Evolutionary conservation across 768 basidiomycete genomes (phyloP), one percentile per base, ranked within the genome.

Genomic region (Omphalotus guepiniiformis): DNA sequence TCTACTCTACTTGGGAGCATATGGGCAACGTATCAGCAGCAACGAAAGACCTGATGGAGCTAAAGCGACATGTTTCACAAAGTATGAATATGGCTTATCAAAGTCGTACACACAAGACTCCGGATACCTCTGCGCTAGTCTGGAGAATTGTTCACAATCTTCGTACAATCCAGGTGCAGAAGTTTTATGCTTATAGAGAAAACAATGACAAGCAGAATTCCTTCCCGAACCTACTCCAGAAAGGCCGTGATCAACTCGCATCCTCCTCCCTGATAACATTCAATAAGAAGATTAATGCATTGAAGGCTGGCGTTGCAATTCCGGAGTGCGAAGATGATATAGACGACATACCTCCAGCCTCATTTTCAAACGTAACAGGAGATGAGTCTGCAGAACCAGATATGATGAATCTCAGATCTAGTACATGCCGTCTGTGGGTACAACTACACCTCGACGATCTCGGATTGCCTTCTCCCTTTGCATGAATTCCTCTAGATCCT

Each of bases 391-490:
- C 9, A 32, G 30, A 32, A n/a, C 9, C n/a, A 32, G 30, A 9
- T 9, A n/a, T 9, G 9, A 32, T 9, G 9, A n/a, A 32, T 32
- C n/a, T 9, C 9, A n/a, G 9, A 9, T 32, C 9, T 32, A 32
- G 30, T 39, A 8, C 0, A 8, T 0, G 49, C 52, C 0, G 28
- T 60, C 1, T 13, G 16, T 7, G 40, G n/a, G n/a, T n/a, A n/a
- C n/a, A n/a, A n/a, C n/a, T n/a, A 16, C 12, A 57, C 55, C 26
- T 38, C 50, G 2, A 12, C 12, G 0, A 55, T 53, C 1, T 53
- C 57, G n/a, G 30, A 32, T n/a, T 32, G 30, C 9, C 30, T 32
- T 9, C n/a, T n/a, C 30, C 30, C 9, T 9, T 32, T 9, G n/a
- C 30, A n/a, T n/a, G n/a, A 32, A n/a, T n/a, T n/a, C n/a, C n/a